Evolutionary conservation across 140 eudicot species (phyloP).

Genomic region (Stevia rebaudiana): DNA sequence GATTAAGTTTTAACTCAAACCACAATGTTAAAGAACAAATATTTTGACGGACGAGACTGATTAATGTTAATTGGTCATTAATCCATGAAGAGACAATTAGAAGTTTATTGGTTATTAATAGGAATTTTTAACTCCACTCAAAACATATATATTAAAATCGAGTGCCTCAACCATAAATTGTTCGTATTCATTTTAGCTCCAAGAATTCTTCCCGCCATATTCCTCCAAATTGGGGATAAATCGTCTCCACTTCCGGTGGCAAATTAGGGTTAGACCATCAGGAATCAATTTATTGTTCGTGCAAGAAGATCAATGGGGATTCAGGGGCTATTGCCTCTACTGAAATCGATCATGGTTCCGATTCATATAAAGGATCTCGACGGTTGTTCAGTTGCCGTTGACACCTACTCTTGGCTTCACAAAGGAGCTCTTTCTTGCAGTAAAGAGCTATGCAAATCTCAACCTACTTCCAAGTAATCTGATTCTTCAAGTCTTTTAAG

Average conservation of each 20-base stretch:
- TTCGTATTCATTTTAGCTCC: background rate
- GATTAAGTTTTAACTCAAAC: no score
- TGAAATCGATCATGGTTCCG: slow-evolving; percentile 82
- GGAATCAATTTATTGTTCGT: background rate
- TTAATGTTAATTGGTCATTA: no score
- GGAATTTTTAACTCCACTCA: no score
- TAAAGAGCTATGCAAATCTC: slow-evolving; percentile 68
- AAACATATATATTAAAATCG: no score
- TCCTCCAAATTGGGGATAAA: slow-evolving; percentile 17
- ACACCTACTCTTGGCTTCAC: slow-evolving; percentile 98
- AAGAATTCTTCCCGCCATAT: slow-evolving; percentile 31
- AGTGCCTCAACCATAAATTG: no score
- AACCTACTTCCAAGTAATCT: slow-evolving; percentile 67
- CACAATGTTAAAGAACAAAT: no score
- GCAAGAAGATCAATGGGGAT: slow-evolving; percentile 51
- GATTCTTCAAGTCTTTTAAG: background rate
- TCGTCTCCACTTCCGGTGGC: slow-evolving; percentile 5
- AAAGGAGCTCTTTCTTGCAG: slow-evolving; percentile 97
- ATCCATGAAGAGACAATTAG: no score
- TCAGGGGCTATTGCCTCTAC: slow-evolving; percentile 70
- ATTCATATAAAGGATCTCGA: slow-evolving; percentile 73
- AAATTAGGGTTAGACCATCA: slow-evolving; percentile 19
- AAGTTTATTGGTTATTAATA: no score
- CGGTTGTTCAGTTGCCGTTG: slow-evolving; percentile 78
- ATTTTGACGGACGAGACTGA: no score